phyloP scores from a whole-genome alignment of 768 basidiomycete species.

The Asterophora parasitica region DNA sequence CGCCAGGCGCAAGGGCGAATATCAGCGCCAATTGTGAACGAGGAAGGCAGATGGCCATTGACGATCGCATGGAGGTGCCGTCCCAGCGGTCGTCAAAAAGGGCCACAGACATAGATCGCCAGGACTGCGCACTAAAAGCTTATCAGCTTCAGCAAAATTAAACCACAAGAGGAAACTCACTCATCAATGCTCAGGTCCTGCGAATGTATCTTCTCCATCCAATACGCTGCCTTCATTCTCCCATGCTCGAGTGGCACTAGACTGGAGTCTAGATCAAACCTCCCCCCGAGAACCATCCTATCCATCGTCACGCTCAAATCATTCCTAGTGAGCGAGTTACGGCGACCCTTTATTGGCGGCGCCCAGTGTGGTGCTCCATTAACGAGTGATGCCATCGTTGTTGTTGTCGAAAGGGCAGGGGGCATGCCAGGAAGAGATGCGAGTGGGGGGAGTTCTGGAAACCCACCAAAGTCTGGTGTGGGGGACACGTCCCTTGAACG shows the following conservation, averaged over 20 bases:
- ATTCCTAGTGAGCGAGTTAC: conserved; percentile 46
- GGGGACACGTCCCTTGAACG: conserved; percentile 31
- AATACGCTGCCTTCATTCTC: conserved; percentile 66
- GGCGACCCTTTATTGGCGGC: conserved; percentile 27
- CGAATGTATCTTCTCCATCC: conserved; percentile 60
- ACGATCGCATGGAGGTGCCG: conserved; percentile 43
- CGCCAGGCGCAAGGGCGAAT: conserved; percentile 41
- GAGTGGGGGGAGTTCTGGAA: conserved; percentile 39
- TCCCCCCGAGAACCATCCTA: conserved; percentile 59
- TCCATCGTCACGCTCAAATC: conserved; percentile 61
- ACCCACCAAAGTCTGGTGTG: conserved; percentile 28
- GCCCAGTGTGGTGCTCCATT: conserved; percentile 30
- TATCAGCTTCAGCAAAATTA: conserved; percentile 5
- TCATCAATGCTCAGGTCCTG: conserved; percentile 42
- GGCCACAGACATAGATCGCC: conserved; percentile 47
- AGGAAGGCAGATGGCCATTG: conserved; percentile 55
- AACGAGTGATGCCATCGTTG: conserved; percentile 47
- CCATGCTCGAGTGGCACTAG: conserved; percentile 48
- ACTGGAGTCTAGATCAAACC: conserved; percentile 37
- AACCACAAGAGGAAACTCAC: conserved; percentile 35
- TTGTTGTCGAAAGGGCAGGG: conserved; percentile 45
- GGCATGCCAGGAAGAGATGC: conserved; percentile 50
- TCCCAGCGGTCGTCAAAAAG: conserved; percentile 66
- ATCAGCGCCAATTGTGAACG: conserved; percentile 39
- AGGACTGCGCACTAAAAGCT: conserved; percentile 32